Conservation (phyloP, 192 early-diverging fungal species). For the Entophlyctis helioformis region DNA sequence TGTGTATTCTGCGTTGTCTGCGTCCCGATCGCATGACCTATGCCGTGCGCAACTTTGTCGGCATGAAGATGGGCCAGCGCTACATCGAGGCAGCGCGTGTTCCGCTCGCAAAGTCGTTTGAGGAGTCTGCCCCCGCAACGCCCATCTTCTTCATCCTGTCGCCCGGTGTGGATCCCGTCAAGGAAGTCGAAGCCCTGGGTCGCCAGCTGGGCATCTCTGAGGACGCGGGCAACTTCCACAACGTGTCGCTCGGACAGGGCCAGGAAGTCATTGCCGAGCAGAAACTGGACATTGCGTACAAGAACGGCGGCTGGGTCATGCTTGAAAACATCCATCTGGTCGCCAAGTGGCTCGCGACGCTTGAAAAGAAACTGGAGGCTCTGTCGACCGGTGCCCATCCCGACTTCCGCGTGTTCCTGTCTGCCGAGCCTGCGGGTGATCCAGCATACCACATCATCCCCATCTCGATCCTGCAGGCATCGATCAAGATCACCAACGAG, state of each 20-base stretch:
- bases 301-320: constrained; percentile 57
- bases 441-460: constrained; percentile 51
- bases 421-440: constrained; percentile 53
- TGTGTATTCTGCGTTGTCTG: constrained; percentile 49
- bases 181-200: constrained; percentile 53
- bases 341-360: constrained; percentile 49
- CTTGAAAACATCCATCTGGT: constrained; percentile 60
- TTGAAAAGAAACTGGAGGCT: constrained; percentile 53
- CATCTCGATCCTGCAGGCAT: constrained; percentile 52
- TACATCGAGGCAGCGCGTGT: constrained; percentile 42
- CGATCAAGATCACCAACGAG: constrained; percentile 59
- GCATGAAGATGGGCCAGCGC: constrained; percentile 42
- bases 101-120: constrained; percentile 35
- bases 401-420: constrained; percentile 46
- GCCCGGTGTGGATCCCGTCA: constrained; percentile 57
- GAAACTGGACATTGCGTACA: constrained; percentile 45
- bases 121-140: constrained; percentile 44
- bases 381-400: constrained; percentile 36
- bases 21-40: constrained; percentile 57
- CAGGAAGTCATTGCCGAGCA: constrained; percentile 60
- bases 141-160: constrained; percentile 58
- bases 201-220: constrained; percentile 32
- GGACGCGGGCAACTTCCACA: constrained; percentile 53
- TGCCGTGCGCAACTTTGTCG: constrained; percentile 44
- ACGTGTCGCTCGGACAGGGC: constrained; percentile 56